These are phyloP conservation scores for Phyllosticta capitalensis DNA, from an alignment of 2,329 filamentous ascomycete genomes.

Conservation along the genomic window DNA sequence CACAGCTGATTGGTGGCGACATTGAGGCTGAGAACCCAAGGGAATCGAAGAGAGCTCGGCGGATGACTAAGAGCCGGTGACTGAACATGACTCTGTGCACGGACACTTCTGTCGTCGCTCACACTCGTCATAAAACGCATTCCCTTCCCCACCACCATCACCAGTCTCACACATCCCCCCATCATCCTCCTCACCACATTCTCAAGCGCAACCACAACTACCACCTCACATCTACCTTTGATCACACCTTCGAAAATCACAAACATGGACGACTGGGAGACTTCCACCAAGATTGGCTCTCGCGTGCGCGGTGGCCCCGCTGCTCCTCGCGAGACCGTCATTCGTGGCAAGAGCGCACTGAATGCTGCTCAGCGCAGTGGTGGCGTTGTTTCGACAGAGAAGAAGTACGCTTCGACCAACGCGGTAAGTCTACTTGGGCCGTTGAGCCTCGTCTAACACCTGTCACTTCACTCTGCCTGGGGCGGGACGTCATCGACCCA, in stretches of 20 bases:
- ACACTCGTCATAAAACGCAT: slow-evolving; percentile 4
- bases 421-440: slow-evolving; percentile 48
- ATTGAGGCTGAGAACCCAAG: background rate
- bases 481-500: background rate
- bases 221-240: slow-evolving; percentile 10
- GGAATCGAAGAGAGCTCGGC: background rate
- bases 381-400: slow-evolving; percentile 71
- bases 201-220: background rate
- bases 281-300: slow-evolving; percentile 86
- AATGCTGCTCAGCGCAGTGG: slow-evolving; percentile 85
- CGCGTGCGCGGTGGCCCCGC: slow-evolving; percentile 62
- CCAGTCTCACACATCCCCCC: background rate
- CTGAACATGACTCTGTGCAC: background rate
- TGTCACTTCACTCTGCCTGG: background rate
- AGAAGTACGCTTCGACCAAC: slow-evolving; percentile 78
- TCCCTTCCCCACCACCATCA: background rate
- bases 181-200: background rate
- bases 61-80: slow-evolving; percentile 2
- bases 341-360: slow-evolving; percentile 72
- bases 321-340: slow-evolving; percentile 69
- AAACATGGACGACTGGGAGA: slow-evolving; percentile 72
- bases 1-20: background rate
- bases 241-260: slow-evolving; percentile 11
- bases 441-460: background rate
- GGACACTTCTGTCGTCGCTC: background rate